phyloP scores from a whole-genome alignment of 1,139 yeast genomes.

The Fermentozyma sake region DNA sequence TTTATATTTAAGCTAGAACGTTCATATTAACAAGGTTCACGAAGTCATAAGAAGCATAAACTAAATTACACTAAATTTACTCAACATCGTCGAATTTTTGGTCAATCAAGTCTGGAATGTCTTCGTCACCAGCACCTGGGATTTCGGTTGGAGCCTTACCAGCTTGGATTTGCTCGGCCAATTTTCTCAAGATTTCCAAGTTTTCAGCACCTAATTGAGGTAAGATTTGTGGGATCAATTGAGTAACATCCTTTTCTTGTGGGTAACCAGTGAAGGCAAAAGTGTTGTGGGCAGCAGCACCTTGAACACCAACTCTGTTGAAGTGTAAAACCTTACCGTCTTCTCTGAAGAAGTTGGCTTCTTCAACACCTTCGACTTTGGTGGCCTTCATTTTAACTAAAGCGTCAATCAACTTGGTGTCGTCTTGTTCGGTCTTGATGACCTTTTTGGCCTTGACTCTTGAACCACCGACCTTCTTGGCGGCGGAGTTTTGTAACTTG shows the following conservation, averaged over 20 bases:
- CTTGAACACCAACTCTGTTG: constrained; percentile 93
- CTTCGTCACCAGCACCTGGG: constrained; percentile 58
- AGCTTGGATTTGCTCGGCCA: constrained; percentile 86
- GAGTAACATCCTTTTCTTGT: constrained; percentile 89
- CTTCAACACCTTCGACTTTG: constrained; percentile 85
- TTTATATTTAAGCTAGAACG: too few relatives aligned
- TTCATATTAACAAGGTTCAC: constrained; percentile 1
- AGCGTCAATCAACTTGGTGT: constrained; percentile 86
- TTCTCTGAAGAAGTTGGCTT: constrained; percentile 96
- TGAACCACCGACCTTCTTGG: constrained; percentile 84
- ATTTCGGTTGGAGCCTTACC: constrained; percentile 44
- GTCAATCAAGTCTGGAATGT: constrained; percentile 91
- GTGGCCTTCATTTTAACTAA: constrained; percentile 87
- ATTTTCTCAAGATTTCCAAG: constrained; percentile 80
- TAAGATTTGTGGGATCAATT: constrained; percentile 90
- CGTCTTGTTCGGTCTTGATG: constrained; percentile 69
- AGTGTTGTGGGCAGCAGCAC: constrained; percentile 86
- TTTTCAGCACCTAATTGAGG: constrained; percentile 98
- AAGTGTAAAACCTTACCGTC: constrained; percentile 96
- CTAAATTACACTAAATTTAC: constrained; percentile 31
- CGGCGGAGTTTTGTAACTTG: constrained; percentile 69
- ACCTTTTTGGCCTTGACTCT: constrained; percentile 78
- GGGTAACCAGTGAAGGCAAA: constrained; percentile 95
- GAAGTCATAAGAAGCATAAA: too few relatives aligned
- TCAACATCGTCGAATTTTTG: constrained; percentile 90